Percentiles rank a stretch among this genome's conserved stretches.
These are phyloP conservation scores for Hysterangium stoloniferum DNA, from an alignment of 768 basidiomycete species.

Conservation along the genomic window DNA sequence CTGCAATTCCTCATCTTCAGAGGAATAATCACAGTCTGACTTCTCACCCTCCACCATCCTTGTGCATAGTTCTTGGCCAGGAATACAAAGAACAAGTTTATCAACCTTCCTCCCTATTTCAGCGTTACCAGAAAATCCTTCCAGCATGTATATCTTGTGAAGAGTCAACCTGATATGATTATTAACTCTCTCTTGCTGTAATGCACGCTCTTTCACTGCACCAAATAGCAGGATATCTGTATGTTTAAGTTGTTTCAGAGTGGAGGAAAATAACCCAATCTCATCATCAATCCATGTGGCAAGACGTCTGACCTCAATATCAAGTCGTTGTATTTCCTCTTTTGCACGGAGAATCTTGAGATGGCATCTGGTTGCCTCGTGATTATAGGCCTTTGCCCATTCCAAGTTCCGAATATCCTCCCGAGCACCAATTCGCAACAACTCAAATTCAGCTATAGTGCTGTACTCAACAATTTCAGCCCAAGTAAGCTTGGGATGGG, in stretches of 20 bases:
- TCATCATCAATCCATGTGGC: conserved; percentile 23
- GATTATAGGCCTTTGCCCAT: conserved; percentile 34
- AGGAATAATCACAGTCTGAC: no score
- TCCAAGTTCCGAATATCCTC: conserved; percentile 21
- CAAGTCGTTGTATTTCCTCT: conserved; percentile 26
- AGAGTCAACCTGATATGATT: not conserved
- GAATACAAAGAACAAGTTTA: no score
- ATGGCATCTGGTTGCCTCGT: conserved; percentile 22
- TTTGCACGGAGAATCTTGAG: conserved; percentile 24
- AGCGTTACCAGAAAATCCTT: not conserved
- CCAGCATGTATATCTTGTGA: not conserved
- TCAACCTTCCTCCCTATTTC: not conserved
- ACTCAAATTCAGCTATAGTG: conserved; percentile 16
- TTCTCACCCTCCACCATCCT: no score
- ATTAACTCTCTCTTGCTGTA: not conserved
- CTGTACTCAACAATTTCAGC: conserved; percentile 15
- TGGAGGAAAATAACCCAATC: no score
- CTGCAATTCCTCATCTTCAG: no score
- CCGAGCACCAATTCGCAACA: conserved; percentile 19
- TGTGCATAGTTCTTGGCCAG: no score
- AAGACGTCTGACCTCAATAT: conserved; percentile 27
- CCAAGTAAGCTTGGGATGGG: conserved; percentile 14
- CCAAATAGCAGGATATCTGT: not conserved
- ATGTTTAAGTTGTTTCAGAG: not conserved
- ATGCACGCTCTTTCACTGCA: not conserved